Percentiles rank a stretch among this genome's conserved stretches.
phyloP scores from a whole-genome alignment of 495 filamentous ascomycete genomes.

The Tricharina praecox region DNA sequence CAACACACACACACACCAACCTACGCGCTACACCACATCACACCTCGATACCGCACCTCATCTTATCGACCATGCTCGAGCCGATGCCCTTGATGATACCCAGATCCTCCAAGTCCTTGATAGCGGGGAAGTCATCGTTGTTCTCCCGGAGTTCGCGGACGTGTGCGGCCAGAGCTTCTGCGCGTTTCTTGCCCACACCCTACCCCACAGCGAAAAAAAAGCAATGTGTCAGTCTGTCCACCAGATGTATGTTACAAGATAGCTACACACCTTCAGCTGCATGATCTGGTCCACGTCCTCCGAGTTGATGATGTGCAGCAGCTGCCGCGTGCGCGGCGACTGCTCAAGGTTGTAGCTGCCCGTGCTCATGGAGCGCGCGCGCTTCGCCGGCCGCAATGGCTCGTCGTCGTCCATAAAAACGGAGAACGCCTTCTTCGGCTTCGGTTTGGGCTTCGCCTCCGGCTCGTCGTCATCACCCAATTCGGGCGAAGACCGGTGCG shows the following conservation, averaged over 20 bases:
- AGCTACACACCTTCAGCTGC: conserved; percentile 41
- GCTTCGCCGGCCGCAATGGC: background rate
- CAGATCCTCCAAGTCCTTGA: conserved; percentile 20
- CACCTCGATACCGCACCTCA: conserved; percentile 10
- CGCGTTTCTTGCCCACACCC: conserved; percentile 22
- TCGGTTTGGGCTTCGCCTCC: conserved; percentile 1
- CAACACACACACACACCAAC: too few species aligned
- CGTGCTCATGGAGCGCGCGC: conserved; percentile 15
- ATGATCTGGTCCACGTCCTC: conserved; percentile 53
- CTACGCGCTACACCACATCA: too few species aligned
- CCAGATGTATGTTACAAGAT: background rate
- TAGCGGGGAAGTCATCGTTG: conserved; percentile 18
- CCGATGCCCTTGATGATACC: conserved; percentile 23
- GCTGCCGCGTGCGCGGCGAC: conserved; percentile 50
- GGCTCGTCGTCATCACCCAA: background rate
- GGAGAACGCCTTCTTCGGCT: conserved; percentile 16
- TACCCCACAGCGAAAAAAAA: too few species aligned
- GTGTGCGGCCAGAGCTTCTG: conserved; percentile 17
- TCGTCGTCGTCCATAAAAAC: conserved; percentile 16
- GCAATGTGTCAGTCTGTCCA: background rate
- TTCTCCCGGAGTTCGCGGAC: conserved; percentile 14
- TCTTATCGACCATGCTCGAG: conserved; percentile 19
- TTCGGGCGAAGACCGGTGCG: background rate
- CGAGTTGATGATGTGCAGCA: conserved; percentile 76
- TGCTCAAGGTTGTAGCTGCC: conserved; percentile 20